Evolutionary conservation across 805 yeast species (phyloP).

Genomic region (Wickerhamiella sorbophila): DNA sequence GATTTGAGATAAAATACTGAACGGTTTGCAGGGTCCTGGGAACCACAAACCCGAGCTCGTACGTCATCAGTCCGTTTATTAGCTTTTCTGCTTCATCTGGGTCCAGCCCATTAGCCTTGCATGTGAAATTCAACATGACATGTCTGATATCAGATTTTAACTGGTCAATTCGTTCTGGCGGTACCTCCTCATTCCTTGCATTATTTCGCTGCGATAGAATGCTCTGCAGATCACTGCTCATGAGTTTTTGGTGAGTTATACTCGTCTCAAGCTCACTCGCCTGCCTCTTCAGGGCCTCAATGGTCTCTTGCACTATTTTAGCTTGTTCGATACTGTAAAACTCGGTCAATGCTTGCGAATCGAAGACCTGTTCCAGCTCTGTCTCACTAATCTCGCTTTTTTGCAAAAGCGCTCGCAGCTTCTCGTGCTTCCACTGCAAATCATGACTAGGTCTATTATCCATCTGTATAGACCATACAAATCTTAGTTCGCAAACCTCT

Average conservation of each 20-base stretch:
- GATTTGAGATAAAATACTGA: constrained; percentile 8
- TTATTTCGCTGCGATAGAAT: neutral
- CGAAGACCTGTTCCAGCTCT: neutral
- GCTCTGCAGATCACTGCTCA: neutral
- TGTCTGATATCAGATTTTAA: neutral
- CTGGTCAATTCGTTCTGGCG: neutral
- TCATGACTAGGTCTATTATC: no score
- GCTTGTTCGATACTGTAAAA: neutral
- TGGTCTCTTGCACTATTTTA: neutral
- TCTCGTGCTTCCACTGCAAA: neutral
- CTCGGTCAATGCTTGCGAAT: neutral
- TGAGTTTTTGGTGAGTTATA: neutral
- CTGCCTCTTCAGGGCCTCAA: neutral
- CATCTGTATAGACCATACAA: no score
- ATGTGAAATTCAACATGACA: neutral
- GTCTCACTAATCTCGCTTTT: neutral
- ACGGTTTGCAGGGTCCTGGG: constrained; percentile 7
- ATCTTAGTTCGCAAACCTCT: no score
- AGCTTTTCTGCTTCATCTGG: neutral
- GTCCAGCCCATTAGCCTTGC: neutral
- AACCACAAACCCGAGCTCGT: constrained; percentile 9
- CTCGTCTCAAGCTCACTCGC: neutral
- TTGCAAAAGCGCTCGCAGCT: neutral
- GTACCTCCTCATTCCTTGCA: neutral
- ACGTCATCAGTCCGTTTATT: constrained; percentile 4